Evolutionary conservation across 306 rosid genomes (phyloP).

Genomic region (Malus asiatica): DNA sequence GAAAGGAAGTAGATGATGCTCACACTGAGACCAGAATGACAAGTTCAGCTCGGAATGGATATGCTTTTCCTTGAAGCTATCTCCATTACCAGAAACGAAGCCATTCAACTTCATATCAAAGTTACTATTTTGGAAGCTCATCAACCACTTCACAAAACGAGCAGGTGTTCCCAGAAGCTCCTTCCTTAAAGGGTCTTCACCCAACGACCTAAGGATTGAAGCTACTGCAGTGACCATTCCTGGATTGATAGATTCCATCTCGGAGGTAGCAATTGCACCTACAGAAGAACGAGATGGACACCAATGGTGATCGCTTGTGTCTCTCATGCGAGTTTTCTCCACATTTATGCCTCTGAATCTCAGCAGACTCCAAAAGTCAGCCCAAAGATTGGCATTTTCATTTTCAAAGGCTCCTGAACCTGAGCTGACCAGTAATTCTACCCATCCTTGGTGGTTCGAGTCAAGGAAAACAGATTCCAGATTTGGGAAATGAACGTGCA

Average conservation of each 20-base stretch:
- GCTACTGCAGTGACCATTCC: conserved; percentile 58
- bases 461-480: conserved; percentile 52
- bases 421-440: conserved; percentile 49
- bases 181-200: conserved; percentile 82
- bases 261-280: conserved; percentile 40
- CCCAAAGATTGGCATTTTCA: conserved; percentile 51
- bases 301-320: conserved; percentile 41
- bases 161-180: conserved; percentile 79
- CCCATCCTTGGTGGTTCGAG: conserved; percentile 58
- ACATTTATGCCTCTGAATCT: conserved; percentile 50
- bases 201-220: conserved; percentile 71
- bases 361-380: conserved; percentile 65
- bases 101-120: conserved; percentile 65
- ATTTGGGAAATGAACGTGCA: conserved; percentile 65
- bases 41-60: conserved; percentile 51
- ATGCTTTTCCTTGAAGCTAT: conserved; percentile 25
- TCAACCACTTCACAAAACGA: conserved; percentile 73
- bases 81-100: conserved; percentile 29
- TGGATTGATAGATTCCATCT: conserved; percentile 32
- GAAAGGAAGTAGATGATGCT: conserved; percentile 94
- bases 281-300: conserved; percentile 54
- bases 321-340: conserved; percentile 28
- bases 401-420: conserved; percentile 78
- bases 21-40: conserved; percentile 88
- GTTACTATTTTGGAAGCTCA: conserved; percentile 58